Percentiles rank a stretch among this genome's conserved stretches.
These are phyloP conservation scores for Coniosporium apollinis DNA, from an alignment of 495 filamentous ascomycete genomes.

Conservation along the genomic window DNA sequence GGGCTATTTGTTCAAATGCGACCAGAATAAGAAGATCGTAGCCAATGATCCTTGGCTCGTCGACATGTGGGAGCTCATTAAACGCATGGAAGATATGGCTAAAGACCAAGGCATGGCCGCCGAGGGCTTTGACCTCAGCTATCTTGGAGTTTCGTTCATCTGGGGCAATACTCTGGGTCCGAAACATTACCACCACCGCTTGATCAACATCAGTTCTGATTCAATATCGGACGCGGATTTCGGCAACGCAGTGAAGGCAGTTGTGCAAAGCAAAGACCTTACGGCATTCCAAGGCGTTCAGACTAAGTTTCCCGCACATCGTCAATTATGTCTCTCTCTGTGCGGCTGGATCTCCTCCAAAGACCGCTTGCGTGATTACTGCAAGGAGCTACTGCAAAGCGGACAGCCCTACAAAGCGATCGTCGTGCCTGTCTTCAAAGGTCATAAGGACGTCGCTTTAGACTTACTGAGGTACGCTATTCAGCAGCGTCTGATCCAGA, in stretches of 20 bases:
- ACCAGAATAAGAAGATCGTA: slow-evolving; percentile 47
- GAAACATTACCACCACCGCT: slow-evolving; percentile 16
- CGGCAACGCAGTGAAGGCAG: slow-evolving; percentile 32
- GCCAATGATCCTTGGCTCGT: slow-evolving; percentile 58
- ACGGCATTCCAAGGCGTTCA: slow-evolving; percentile 32
- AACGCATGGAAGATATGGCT: slow-evolving; percentile 26
- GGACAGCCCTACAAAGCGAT: slow-evolving; percentile 59
- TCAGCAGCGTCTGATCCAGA: slow-evolving; percentile 17
- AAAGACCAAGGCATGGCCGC: slow-evolving; percentile 54
- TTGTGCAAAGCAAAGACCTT: slow-evolving; percentile 27
- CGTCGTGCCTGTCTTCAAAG: slow-evolving; percentile 24
- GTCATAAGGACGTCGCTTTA: slow-evolving; percentile 22
- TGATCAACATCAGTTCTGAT: slow-evolving; percentile 6
- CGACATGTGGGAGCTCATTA: slow-evolving; percentile 45
- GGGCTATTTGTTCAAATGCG: slow-evolving; percentile 64
- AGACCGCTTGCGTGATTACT: slow-evolving; percentile 41
- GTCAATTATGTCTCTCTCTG: slow-evolving; percentile 62
- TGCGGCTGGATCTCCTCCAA: slow-evolving; percentile 54
- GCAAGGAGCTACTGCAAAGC: slow-evolving; percentile 36
- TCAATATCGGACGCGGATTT: slow-evolving; percentile 24
- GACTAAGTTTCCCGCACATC: slow-evolving; percentile 54
- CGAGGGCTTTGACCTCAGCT: slow-evolving; percentile 64
- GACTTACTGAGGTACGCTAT: slow-evolving; percentile 21
- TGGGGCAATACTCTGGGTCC: slow-evolving; percentile 63
- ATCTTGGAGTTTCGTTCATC: slow-evolving; percentile 62